Base-by-base conservation (phyloP, 192 early-diverging fungal species). In the Ambispora gerdemannii region DNA sequence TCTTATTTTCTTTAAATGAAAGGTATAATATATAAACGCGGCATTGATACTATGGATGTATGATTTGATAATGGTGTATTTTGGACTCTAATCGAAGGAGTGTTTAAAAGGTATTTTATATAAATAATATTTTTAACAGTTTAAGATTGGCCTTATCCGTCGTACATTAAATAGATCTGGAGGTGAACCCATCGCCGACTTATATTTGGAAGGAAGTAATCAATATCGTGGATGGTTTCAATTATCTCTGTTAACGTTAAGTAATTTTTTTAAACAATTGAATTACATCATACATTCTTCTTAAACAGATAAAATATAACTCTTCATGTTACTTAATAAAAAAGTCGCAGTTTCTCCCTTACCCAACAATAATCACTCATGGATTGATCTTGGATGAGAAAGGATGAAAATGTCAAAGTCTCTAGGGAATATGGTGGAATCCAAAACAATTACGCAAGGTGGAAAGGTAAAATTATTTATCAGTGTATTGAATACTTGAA, bases 181-280 rank as follows among this genome's bases (percentile, higher is more conserved):
- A 63, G 79, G 10, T 56, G 68, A 49, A 71, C 75, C 34, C 68
- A 67, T 86, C 11, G 89, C 89, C 2, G 90, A 91, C 79, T 77
- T 91, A 61, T 91, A 91, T 76, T 65, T 83, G 6, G 90, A 93
- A 72, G 91, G 91, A 17, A 89, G 84, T 63, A 90, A 93, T 74
- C 91, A 93, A 66, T 88, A 93, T 78, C 86, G 91, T 38, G 91
- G 90, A 4, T 93, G 91, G 91, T 93, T 93, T 81, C 89, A 91
- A 71, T 93, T 90, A 17, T 91, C 90, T 8, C 74, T 91, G 34
- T 77, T 93, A 50, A 91, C 90, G 15, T 88, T 87, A 3, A 75
- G 81, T 80, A 70, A 78, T 53, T 50, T 13, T 32, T n/a, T n/a
- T n/a, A n/a, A n/a, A n/a, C n/a, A n/a, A n/a, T n/a, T n/a, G n/a